Base-by-base conservation (phyloP, 2,329 filamentous ascomycete species). In the Exserohilum turcica region DNA sequence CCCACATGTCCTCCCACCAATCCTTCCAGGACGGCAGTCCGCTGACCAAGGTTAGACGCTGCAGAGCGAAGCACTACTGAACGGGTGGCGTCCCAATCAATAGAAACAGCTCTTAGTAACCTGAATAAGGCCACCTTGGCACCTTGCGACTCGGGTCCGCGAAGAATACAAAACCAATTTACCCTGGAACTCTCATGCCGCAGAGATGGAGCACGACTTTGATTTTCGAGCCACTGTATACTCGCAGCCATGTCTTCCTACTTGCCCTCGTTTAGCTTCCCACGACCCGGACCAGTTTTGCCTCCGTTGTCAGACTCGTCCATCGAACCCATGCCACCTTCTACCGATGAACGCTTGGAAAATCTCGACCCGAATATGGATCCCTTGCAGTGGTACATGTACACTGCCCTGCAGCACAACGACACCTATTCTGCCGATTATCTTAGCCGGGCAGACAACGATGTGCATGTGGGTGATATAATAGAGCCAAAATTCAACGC, bases 91-190 rank as follows among this genome's bases (percentile, higher is more conserved):
- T 28, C 44, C 13, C 8, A 15, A n/a, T 31, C 18, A 18, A 49
- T 36, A 29, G 35, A 7, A 40, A 50, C 31, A 16, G 39, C 9
- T 19, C 51, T 54, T 54, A 46, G 40, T 44, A 29, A 40, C 12
- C 35, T 33, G 32, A 48, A 32, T 10, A 43, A 6, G 45, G n/a
- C 29, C 35, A 18, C n/a, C 27, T 43, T 16, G 19, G 2, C 21
- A 35, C 21, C 15, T 10, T 13, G 8, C 29, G 27, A 50, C 35
- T 44, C 29, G 18, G 18, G 33, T 18, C 35, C n/a, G 29, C 16
- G 29, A 39, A 15, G 16, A 6, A 36, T 50, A 44, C 29, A 44
- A 50, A 42, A 6, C 5, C 31, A 12, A 29, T n/a, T 38, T 36
- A 7, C 19, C 13, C 10, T 21, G 10, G 18, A 28, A 21, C 7